Conservation (phyloP, 352 stramenopile genomes). For the Phytophthora capsici region DNA sequence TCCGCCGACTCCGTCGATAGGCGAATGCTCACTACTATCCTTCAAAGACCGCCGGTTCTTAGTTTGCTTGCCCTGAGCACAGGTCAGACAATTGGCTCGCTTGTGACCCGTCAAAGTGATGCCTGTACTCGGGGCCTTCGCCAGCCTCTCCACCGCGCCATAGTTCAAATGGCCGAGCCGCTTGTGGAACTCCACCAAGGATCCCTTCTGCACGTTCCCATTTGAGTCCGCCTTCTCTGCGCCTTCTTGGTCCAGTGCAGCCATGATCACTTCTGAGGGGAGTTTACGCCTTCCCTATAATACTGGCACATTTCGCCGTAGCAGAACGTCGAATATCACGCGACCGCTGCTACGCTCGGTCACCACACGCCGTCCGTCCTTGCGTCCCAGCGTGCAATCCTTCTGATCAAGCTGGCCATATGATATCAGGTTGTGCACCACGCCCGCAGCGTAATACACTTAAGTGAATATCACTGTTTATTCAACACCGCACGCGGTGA, state of each 20-base stretch:
- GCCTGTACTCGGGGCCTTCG: neutral
- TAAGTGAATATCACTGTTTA: neutral
- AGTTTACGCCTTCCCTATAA: too few species aligned
- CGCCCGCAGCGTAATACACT: neutral
- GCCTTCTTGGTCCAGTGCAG: neutral
- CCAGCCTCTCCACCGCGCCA: neutral
- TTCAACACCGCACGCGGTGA: neutral
- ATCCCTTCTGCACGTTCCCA: neutral
- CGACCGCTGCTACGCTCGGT: neutral
- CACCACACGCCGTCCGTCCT: neutral
- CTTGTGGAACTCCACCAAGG: constrained; percentile 8
- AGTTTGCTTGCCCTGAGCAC: neutral
- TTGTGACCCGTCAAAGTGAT: neutral
- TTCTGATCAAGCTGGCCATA: constrained; percentile 1
- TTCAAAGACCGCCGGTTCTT: neutral
- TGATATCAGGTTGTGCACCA: neutral
- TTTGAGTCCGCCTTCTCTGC: neutral
- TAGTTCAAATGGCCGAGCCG: neutral
- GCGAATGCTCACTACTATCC: neutral
- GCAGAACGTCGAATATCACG: neutral
- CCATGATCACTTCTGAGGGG: constrained; percentile 10
- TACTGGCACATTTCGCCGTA: constrained; percentile 1
- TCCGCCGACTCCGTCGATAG: neutral
- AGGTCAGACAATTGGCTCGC: neutral
- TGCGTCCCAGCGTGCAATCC: neutral